phyloP scores from a whole-genome alignment of 257 asterid species.

The Gentiana dahurica region DNA sequence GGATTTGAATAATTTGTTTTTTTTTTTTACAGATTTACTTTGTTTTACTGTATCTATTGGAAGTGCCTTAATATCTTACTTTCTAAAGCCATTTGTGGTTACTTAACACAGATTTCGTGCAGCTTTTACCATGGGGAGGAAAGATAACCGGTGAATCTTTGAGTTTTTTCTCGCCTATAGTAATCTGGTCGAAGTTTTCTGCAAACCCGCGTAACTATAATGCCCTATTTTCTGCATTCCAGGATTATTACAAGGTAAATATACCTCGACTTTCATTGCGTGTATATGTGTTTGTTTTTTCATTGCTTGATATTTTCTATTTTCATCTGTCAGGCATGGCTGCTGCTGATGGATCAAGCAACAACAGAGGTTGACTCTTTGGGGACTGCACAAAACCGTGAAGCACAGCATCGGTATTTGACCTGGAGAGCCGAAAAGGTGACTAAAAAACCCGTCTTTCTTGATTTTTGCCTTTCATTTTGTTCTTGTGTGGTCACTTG shows the following conservation, averaged over 20 bases:
- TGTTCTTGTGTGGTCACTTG: too few relatives aligned
- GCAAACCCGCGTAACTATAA: constrained; percentile 38
- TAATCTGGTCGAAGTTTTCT: constrained; percentile 76
- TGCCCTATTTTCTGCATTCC: constrained; percentile 62
- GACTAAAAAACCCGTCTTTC: not conserved
- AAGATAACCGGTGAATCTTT: constrained; percentile 77
- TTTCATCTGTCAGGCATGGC: constrained; percentile 51
- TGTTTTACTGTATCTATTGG: too few relatives aligned
- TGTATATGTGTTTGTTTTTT: constrained; percentile 8
- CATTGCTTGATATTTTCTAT: not conserved
- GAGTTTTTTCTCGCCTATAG: constrained; percentile 83
- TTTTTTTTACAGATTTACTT: too few relatives aligned
- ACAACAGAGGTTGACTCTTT: constrained; percentile 31
- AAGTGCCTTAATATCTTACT: not conserved
- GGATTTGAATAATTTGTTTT: too few relatives aligned
- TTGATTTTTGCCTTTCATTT: too few relatives aligned
- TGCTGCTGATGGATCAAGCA: constrained; percentile 54
- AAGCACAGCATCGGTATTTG: constrained; percentile 70
- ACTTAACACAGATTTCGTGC: constrained; percentile 59
- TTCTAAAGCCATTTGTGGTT: constrained; percentile 24
- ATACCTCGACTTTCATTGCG: not conserved
- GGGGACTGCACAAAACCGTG: constrained; percentile 37
- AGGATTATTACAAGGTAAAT: constrained; percentile 72
- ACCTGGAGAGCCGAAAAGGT: constrained; percentile 95
- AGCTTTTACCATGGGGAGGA: constrained; percentile 99